Evolutionary conservation across 805 yeast genomes (phyloP), one percentile per base, ranked within the genome.

Genomic region (Candida golubevii): DNA sequence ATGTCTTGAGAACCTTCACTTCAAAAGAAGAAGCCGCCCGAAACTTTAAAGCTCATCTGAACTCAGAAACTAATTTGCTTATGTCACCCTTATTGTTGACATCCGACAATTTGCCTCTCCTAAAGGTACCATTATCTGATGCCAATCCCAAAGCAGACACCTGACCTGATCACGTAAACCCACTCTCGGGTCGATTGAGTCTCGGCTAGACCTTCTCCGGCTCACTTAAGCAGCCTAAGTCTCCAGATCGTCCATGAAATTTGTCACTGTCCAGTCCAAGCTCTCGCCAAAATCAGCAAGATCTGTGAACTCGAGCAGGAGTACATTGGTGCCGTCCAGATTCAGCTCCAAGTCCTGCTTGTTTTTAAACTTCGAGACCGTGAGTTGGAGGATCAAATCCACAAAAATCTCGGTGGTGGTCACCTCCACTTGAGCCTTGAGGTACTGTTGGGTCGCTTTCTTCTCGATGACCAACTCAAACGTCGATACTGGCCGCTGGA

Each of bases 211-310:
- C 23, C 3, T 18, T 18, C 23, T 18, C 23, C 23, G 5, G 4
- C 23, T 18, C 23, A 18, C 23, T 18, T 18, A 18, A 18, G 4
- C 5, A 18, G 23, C 32, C 32, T 29, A 29, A 4, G 32, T 10
- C n/a, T 29, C 32, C 6, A 11, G 32, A 12, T 38, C 53, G 10
- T 59, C 48, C 13, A 62, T 46, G 49, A 69, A 69, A 42, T 62
- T 66, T 40, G 61, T 54, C 2, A 79, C 58, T 1, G 79, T 63
- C 85, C 85, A 80, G 37, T 69, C 71, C 36, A 80, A 56, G 52
- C 84, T 78, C 53, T 79, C 82, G 40, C 74, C 78, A 6, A 79
- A 62, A 35, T 77, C 83, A 35, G 67, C 58, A 32, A 76, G 61
- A 42, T 79, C 83, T 44, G 69, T 76, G 50, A 79, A 78, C 12